Base-by-base conservation (phyloP, 495 filamentous ascomycete species). In the Saxophila tyrrhenica region DNA sequence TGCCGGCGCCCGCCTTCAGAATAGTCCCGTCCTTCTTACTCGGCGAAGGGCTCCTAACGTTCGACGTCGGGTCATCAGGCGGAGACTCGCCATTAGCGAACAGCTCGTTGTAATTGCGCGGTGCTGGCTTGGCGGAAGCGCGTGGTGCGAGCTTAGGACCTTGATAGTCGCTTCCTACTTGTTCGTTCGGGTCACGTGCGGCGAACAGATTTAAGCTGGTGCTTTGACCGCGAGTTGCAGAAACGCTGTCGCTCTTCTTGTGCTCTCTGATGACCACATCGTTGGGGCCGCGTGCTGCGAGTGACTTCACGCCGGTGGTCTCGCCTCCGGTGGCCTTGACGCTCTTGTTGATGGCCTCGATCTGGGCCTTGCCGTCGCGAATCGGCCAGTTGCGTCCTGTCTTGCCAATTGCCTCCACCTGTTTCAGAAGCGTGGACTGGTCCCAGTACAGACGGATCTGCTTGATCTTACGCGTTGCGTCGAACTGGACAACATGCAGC, bases 391-490 rank as follows among this genome's bases (percentile, higher is more conserved):
- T 87, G 63, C 83, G 85, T 44, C 85, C 87, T 23, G 86, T 82
- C 60, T 80, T 79, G 53, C 92, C 92, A 69, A 98, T 97, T 25
- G 95, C 83, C 60, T 95, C 89, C 50, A 96, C 79, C 65, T 91
- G 84, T 70, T 92, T 97, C 56, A 98, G 76, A 9, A 97, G 78
- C 50, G 87, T 87, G 23, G 81, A 90, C 69, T 97, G 94, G 66
- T 98, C 92, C 92, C 92, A 98, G 67, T 84, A 85, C 55, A 90
- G 80, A 51, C 89, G 84, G 60, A 95, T 83, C 63, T 87, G 85
- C 58, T 77, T 69, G 67, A 98, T 95, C 66, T 87, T 84, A 57
- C 82, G 76, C 39, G 84, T 64, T 39, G 69, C 58, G 64, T 94
- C 79, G 72, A 95, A 96, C 39, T 79, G 78, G 59, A 97, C 92